These are phyloP conservation scores for Byssothecium circinans DNA, from an alignment of 2,329 filamentous ascomycete genomes.

Conservation along the genomic window DNA sequence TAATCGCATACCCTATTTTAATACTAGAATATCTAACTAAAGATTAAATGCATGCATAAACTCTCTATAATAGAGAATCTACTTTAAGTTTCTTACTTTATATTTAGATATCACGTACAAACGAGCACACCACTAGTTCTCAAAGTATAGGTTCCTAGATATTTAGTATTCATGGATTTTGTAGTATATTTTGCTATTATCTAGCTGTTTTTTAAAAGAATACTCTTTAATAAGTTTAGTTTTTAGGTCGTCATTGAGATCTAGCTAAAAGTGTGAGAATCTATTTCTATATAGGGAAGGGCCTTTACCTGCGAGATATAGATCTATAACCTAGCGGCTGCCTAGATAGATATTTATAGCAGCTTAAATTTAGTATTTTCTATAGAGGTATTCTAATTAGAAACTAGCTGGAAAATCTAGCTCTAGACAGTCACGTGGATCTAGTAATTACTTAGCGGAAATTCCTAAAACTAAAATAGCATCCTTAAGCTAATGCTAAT, in stretches of 20 bases:
- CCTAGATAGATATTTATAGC: slow-evolving; percentile 2
- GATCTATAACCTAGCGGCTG: slow-evolving; percentile 7
- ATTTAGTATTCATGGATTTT: slow-evolving; percentile 27
- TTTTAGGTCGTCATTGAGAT: slow-evolving; percentile 12
- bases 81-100: slow-evolving; percentile 22
- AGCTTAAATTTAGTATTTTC: slow-evolving; percentile 8
- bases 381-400: slow-evolving; percentile 7
- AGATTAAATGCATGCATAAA: slow-evolving; percentile 37
- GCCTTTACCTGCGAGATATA: slow-evolving; percentile 9
- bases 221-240: slow-evolving; percentile 16
- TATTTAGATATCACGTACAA: slow-evolving; percentile 23
- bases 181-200: slow-evolving; percentile 14
- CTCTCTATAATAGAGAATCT: slow-evolving; percentile 25
- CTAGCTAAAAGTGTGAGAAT: slow-evolving; percentile 10
- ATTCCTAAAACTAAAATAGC: slow-evolving; percentile 12
- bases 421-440: slow-evolving; percentile 7
- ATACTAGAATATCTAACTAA: slow-evolving; percentile 21
- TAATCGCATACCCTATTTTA: slow-evolving; percentile 36
- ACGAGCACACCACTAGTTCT: slow-evolving; percentile 24
- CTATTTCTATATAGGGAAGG: slow-evolving; percentile 3
- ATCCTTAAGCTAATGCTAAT: slow-evolving; percentile 24
- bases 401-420: slow-evolving; percentile 12
- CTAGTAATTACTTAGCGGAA: slow-evolving; percentile 8
- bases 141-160: slow-evolving; percentile 18
- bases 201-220: slow-evolving; percentile 10